These are phyloP conservation scores for Mediolabrus comicus DNA, from an alignment of 108 stramenopile genomes.

Conservation along the genomic window DNA sequence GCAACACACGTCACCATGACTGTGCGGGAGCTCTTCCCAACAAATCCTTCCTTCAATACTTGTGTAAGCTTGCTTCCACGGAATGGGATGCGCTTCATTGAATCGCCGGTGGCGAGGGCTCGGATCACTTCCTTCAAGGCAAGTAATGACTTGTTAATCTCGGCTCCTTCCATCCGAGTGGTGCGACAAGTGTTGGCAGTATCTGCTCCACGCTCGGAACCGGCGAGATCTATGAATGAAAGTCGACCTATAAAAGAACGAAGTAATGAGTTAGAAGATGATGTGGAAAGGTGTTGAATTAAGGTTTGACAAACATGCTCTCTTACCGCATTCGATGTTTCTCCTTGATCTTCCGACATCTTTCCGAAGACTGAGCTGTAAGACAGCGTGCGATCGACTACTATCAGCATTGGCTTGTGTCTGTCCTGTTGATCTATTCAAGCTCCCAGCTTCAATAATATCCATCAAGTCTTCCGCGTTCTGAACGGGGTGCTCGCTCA, in stretches of 20 bases:
- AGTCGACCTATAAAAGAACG: conserved; percentile 68
- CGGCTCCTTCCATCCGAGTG: conserved; percentile 95
- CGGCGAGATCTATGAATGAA: conserved; percentile 97
- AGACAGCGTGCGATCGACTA: conserved; percentile 93
- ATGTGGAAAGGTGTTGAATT: background rate
- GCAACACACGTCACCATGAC: conserved; percentile 98
- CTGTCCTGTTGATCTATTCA: conserved; percentile 93
- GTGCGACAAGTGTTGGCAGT: conserved; percentile 90
- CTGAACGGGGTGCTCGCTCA: conserved; percentile 78
- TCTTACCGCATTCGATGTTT: conserved; percentile 68
- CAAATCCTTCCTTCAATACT: conserved; percentile 95
- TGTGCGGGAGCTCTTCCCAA: conserved; percentile 86
- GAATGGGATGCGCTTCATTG: conserved; percentile 95
- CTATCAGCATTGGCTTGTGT: conserved; percentile 92
- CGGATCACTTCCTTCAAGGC: conserved; percentile 99
- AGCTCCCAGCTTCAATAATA: conserved; percentile 88
- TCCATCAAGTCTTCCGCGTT: conserved; percentile 84
- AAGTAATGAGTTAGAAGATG: background rate
- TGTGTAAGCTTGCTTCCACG: conserved; percentile 96
- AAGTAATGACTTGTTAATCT: conserved; percentile 97
- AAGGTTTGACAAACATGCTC: background rate
- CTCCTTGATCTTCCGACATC: conserved; percentile 45
- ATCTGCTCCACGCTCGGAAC: conserved; percentile 96
- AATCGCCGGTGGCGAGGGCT: conserved; percentile 86
- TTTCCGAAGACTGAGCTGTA: conserved; percentile 84